These are phyloP conservation scores for Cryphonectria naterciae DNA, from an alignment of 2,329 filamentous ascomycete genomes.

Conservation along the genomic window DNA sequence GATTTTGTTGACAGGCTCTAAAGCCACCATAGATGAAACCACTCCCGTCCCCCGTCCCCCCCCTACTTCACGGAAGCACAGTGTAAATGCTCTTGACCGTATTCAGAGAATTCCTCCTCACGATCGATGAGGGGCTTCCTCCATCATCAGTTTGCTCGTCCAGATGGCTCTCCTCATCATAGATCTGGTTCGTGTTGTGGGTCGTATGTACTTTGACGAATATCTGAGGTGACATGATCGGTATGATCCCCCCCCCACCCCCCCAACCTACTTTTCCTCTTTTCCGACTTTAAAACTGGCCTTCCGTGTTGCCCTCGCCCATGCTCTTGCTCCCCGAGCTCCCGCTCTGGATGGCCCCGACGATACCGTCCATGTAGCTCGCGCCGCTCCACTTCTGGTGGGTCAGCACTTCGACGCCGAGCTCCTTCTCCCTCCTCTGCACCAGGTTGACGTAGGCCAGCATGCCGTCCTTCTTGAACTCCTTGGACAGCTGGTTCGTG, in stretches of 20 bases:
- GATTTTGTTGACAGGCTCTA: not conserved
- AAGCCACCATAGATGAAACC: not conserved
- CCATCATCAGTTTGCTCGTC: not conserved
- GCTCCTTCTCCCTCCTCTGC: slow-evolving; percentile 86
- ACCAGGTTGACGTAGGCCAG: slow-evolving; percentile 95
- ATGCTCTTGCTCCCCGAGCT: slow-evolving; percentile 89
- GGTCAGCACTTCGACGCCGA: slow-evolving; percentile 88
- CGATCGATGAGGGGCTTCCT: not conserved
- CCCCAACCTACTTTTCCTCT: not conserved
- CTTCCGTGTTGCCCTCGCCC: slow-evolving; percentile 92
- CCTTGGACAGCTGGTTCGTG: slow-evolving; percentile 74
- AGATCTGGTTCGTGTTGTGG: not conserved
- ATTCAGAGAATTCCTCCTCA: not conserved
- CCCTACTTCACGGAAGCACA: not conserved
- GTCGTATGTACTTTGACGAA: not conserved
- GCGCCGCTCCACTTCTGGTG: slow-evolving; percentile 85
- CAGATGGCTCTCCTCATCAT: not conserved
- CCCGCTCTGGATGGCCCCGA: slow-evolving; percentile 89
- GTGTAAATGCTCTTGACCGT: not conserved
- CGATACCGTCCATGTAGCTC: slow-evolving; percentile 81
- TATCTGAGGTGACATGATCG: not conserved
- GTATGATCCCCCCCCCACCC: not conserved
- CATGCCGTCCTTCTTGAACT: slow-evolving; percentile 93
- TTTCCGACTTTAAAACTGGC: slow-evolving; percentile 52
- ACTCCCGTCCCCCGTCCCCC: not conserved